Evolutionary conservation across 768 basidiomycete genomes (phyloP).

Genomic region (Suillus alpinus): DNA sequence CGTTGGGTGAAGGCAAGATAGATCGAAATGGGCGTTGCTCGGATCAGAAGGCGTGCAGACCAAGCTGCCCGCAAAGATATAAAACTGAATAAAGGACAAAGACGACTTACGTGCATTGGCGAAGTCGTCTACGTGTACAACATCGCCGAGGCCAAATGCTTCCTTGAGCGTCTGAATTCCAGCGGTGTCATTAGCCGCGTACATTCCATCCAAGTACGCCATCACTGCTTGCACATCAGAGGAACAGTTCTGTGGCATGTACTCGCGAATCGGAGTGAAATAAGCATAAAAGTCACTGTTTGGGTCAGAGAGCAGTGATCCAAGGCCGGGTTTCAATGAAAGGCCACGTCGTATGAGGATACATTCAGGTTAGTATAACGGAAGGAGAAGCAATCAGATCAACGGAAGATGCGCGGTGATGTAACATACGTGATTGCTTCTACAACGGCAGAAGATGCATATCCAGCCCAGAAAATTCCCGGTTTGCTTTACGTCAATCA

Average conservation of each 20-base stretch:
- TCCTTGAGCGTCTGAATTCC: slow-evolving; percentile 56
- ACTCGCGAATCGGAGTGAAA: slow-evolving; percentile 65
- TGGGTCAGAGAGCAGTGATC: not conserved
- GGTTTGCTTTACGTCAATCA: slow-evolving; percentile 31
- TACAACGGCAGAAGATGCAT: slow-evolving; percentile 47
- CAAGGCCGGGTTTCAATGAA: not conserved
- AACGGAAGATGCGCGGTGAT: slow-evolving; percentile 1
- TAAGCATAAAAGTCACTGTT: slow-evolving; percentile 40
- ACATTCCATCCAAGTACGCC: slow-evolving; percentile 56
- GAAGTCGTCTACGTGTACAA: slow-evolving; percentile 66
- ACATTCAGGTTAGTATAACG: not conserved
- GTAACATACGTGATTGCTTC: slow-evolving; percentile 39
- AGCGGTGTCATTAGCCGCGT: slow-evolving; percentile 39
- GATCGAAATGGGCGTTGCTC: not conserved
- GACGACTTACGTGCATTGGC: slow-evolving; percentile 48
- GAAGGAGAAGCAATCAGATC: not conserved
- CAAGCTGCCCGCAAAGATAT: not conserved
- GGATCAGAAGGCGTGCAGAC: not conserved
- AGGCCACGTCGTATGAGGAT: not conserved
- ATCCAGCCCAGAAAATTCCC: slow-evolving; percentile 39
- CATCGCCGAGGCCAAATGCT: slow-evolving; percentile 52
- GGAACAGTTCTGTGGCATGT: slow-evolving; percentile 74
- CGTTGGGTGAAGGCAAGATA: not conserved
- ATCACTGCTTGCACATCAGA: slow-evolving; percentile 67
- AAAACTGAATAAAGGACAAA: not conserved